Evolutionary conservation across 1,284 basidiomycete species (phyloP), one percentile per base, ranked within the genome.

Genomic region (Retiboletus flavoniger): DNA sequence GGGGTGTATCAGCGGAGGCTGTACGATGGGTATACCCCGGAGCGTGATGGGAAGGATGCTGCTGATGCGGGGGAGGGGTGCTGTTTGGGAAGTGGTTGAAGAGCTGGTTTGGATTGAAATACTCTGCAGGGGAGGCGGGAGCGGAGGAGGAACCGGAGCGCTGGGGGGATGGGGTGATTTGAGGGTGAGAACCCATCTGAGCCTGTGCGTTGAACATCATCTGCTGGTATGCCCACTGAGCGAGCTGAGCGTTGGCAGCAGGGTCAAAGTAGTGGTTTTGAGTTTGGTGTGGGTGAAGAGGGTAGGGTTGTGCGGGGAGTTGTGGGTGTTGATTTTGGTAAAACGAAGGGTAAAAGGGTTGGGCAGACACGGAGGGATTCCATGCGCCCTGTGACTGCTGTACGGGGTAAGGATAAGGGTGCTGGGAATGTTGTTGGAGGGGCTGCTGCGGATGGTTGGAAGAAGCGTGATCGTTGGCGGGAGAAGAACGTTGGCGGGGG

Each of bases 201-300:
- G 75, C 70, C 61, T 61, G 70, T 48, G 60, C 62, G 53, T 73
- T 69, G 75, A 82, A 87, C 81, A 90, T 83, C 88, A 91, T 90
- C 63, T 90, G 89, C 71, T 91, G 89, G 74, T 91, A 91, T 32
- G 89, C 86, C 89, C 89, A 91, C 70, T 89, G 87, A 7, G 87
- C 84, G 58, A 90, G 79, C 69, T 90, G 87, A 28, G 84, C 85
- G 64, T 89, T 89, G 47, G 84, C 76, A 2, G 70, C 28, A 17
- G 83, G 87, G 70, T 90, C 87, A 64, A 85, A 89, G 68, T 82
- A 88, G 14, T 77, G 78, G 51, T 73, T 65, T 61, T 81, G 82
- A 19, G 71, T 70, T 41, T 77, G 77, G 62, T 80, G 80, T 28
- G 61, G 68, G 47, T 77, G 76, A 16, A 75, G 64, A 44, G 70